phyloP scores from a whole-genome alignment of 176 grass and related monocot species.

The Carex cristatella region DNA sequence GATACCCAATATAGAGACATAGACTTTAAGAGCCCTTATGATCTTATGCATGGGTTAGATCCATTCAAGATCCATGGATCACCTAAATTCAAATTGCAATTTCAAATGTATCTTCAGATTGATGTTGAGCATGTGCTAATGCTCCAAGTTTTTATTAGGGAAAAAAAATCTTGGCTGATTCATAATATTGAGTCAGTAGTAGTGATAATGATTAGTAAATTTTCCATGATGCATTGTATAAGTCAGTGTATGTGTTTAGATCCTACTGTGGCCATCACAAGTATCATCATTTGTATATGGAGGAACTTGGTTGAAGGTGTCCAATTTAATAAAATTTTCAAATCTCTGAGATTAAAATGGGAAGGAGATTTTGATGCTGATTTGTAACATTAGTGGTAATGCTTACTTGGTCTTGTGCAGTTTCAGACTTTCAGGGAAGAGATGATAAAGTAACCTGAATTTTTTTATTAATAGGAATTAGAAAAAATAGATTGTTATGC shows the following conservation, averaged over 20 bases:
- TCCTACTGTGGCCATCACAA: background rate
- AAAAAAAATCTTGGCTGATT: no score
- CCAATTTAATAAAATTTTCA: background rate
- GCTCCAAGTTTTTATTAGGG: background rate
- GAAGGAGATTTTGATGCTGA: no score
- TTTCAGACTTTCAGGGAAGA: no score
- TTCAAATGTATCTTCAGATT: background rate
- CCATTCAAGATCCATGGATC: background rate
- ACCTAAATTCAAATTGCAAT: background rate
- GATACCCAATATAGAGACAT: conserved; percentile 39
- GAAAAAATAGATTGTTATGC: no score
- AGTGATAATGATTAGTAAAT: background rate
- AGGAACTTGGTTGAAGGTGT: background rate
- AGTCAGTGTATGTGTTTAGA: background rate
- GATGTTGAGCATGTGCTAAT: background rate
- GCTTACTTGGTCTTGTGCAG: no score
- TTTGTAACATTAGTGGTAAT: no score
- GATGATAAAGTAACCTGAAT: no score
- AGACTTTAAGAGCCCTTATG: background rate
- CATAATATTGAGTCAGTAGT: background rate
- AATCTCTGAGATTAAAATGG: background rate
- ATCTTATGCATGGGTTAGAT: no score
- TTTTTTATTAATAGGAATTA: no score
- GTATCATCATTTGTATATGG: background rate
- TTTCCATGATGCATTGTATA: background rate